Conservation (phyloP, 345 rosid species). For the Corchorus capsularis region DNA sequence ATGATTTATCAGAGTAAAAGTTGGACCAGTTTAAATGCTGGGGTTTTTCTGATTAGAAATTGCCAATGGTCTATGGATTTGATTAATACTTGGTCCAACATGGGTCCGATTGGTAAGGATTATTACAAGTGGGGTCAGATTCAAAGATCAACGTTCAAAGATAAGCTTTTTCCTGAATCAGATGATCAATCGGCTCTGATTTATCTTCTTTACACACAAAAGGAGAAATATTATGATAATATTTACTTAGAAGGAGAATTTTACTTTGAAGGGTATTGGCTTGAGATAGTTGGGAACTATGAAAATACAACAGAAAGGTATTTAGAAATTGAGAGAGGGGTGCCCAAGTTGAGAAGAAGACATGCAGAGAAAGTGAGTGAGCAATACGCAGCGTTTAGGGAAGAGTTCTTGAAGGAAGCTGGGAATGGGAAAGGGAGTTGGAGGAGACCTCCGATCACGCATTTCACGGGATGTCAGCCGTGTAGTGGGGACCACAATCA, state of each 20-base stretch:
- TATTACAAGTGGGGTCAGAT: slow-evolving; percentile 66
- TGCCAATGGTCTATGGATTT: slow-evolving; percentile 99
- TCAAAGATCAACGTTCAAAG: slow-evolving; percentile 69
- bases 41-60: slow-evolving; percentile 78
- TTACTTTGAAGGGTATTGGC: slow-evolving; percentile 82
- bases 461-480: slow-evolving; percentile 95
- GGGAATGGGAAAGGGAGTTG: slow-evolving; percentile 56
- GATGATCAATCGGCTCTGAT: slow-evolving; percentile 89
- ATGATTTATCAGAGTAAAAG: slow-evolving; percentile 61
- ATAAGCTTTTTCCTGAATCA: slow-evolving; percentile 81
- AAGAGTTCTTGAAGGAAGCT: slow-evolving; percentile 49
- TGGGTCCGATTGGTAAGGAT: slow-evolving; percentile 72
- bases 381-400: slow-evolving; percentile 64
- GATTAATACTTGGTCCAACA: slow-evolving; percentile 67
- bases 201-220: slow-evolving; percentile 57
- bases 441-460: slow-evolving; percentile 86
- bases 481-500: slow-evolving; percentile 85
- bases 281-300: slow-evolving; percentile 50
- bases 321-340: slow-evolving; percentile 50
- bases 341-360: slow-evolving; percentile 52
- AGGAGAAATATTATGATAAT: slow-evolving; percentile 50
- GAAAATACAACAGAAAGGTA: slow-evolving; percentile 59
- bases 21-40: slow-evolving; percentile 92
- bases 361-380: slow-evolving; percentile 91
- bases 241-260: slow-evolving; percentile 75